Evolutionary conservation across 108 stramenopile genomes (phyloP).

Genomic region (Skeletonema menzelii): DNA sequence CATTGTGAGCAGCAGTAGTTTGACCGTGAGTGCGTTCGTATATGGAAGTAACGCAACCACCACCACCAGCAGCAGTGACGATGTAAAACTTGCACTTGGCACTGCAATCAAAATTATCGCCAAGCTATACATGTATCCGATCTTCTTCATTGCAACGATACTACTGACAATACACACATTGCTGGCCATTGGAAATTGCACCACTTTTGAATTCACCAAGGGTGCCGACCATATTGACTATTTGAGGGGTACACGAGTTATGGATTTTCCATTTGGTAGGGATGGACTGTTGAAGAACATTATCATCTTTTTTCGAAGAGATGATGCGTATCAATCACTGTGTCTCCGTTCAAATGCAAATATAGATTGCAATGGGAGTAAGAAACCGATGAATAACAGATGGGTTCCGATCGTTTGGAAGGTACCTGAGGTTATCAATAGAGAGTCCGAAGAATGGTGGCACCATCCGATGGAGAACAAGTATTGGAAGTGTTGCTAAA

Average conservation of each 20-base stretch:
- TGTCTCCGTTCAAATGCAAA: neutral
- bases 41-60: neutral
- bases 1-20: conserved; percentile 34
- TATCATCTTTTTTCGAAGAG: conserved; percentile 44
- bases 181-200: conserved; percentile 56
- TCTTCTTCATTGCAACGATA: conserved; percentile 30
- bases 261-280: conserved; percentile 61
- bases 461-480: conserved; percentile 84
- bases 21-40: conserved; percentile 15
- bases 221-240: conserved; percentile 64
- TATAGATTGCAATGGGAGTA: neutral
- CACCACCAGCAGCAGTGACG: neutral
- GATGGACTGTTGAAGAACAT: conserved; percentile 53
- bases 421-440: conserved; percentile 52
- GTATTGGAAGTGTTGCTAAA: conserved; percentile 85
- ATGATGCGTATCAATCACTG: conserved; percentile 31
- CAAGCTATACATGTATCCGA: conserved; percentile 56
- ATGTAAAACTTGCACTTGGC: conserved; percentile 1
- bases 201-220: conserved; percentile 69
- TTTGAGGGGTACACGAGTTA: conserved; percentile 54
- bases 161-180: conserved; percentile 49
- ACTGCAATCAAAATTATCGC: conserved; percentile 24
- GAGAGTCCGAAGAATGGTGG: conserved; percentile 85
- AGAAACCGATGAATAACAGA: neutral
- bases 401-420: conserved; percentile 74